phyloP scores from a whole-genome alignment of 441 rosid genomes.

The Populus hybrid region DNA sequence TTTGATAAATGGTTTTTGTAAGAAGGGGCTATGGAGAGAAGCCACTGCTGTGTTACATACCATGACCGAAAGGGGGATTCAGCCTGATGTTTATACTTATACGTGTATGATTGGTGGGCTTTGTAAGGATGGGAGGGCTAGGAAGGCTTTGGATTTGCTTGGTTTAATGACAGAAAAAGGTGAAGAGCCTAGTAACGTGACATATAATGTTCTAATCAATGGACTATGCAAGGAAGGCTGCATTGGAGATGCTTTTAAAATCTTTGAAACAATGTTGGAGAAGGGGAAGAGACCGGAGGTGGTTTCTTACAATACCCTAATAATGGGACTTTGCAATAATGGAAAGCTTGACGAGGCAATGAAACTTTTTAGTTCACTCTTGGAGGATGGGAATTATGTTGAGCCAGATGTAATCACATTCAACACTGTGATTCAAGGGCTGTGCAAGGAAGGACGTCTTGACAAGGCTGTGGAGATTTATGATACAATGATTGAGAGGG shows the following conservation, averaged over 20 bases:
- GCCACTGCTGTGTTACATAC: slow-evolving; percentile 39
- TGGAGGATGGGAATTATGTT: slow-evolving; percentile 33
- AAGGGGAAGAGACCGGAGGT: slow-evolving; percentile 56
- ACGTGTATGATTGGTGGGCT: slow-evolving; percentile 55
- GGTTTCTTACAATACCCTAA: slow-evolving; percentile 52
- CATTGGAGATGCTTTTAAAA: slow-evolving; percentile 46
- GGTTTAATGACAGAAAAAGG: slow-evolving; percentile 46
- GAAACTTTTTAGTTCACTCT: slow-evolving; percentile 40
- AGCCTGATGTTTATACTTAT: slow-evolving; percentile 48
- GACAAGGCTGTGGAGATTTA: slow-evolving; percentile 60
- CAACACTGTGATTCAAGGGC: slow-evolving; percentile 60
- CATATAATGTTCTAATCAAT: slow-evolving; percentile 54
- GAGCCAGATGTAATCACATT: slow-evolving; percentile 60
- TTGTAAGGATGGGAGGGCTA: slow-evolving; percentile 42
- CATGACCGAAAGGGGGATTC: slow-evolving; percentile 49
- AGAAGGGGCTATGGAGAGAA: slow-evolving; percentile 48
- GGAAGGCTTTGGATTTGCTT: slow-evolving; percentile 53
- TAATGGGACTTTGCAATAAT: slow-evolving; percentile 49
- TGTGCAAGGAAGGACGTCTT: slow-evolving; percentile 63
- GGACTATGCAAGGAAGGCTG: slow-evolving; percentile 61
- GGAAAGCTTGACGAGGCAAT: slow-evolving; percentile 58
- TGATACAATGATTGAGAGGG: slow-evolving; percentile 50
- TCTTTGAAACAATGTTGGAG: slow-evolving; percentile 60
- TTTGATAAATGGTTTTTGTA: slow-evolving; percentile 73
- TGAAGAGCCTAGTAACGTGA: slow-evolving; percentile 45